Evolutionary conservation across 805 yeast species (phyloP), one percentile per base, ranked within the genome.

Genomic region (Candida peoriensis): DNA sequence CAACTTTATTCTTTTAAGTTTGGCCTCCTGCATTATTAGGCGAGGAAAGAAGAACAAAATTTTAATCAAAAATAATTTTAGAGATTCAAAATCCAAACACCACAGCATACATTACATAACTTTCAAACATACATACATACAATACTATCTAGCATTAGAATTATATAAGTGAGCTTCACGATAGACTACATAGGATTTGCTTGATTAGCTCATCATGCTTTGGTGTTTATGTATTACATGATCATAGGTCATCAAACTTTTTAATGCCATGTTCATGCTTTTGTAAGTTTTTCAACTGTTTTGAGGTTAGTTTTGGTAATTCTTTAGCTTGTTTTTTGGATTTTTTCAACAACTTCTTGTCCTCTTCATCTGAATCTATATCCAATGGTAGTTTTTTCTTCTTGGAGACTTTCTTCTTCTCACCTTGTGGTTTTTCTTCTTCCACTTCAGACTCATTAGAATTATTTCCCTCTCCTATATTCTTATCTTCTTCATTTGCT

Each of bases 241-340:
- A 25, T 16, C n/a, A 78, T 33, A 78, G 57, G 38, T 70, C 88
- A 8, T 78, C 87, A 48, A 81, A 81, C 45, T 62, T 74, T 27
- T 70, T 63, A 34, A 81, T 79, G 0, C 86, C 86, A 43, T 78
- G 84, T 37, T 74, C 79, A 34, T 72, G 76, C 21, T 65, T 65
- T 30, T 70, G 77, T 38, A 63, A 42, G 34, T 72, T 74, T 29
- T 61, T 58, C 28, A 71, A 44, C 42, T 72, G 77, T 41, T 72
- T 72, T 12, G 70, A 57, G 4, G 66, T 50, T 33, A 67, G 38
- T 34, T 60, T 55, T 36, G 59, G 61, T 30, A 53, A 51, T 20
- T 52, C 54, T 24, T 52, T 53, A 20, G 48, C 41, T 9, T 50
- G 32, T 23, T 41, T 29, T 30, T 37, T 43, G 22, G 16, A 17